Percentiles rank a stretch among this genome's conserved stretches.
Evolutionary conservation across 2,329 filamentous ascomycete species (phyloP).

Genomic region (Rosellinia necatrix): DNA sequence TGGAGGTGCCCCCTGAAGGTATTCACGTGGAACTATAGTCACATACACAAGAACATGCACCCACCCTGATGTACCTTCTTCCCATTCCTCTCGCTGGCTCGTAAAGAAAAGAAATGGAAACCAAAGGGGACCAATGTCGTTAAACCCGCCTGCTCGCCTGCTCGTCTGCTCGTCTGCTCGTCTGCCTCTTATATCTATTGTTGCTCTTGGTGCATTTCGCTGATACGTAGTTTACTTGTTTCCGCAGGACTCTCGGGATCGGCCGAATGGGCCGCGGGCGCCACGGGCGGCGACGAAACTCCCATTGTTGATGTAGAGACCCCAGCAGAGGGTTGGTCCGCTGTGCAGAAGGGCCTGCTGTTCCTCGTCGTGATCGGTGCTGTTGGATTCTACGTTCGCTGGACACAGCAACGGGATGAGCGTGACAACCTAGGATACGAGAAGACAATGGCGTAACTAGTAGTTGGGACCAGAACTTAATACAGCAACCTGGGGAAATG

Average conservation of each 20-base stretch:
- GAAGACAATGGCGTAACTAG: conserved; percentile 50
- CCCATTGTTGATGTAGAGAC: no score
- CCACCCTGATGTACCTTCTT: conserved; percentile 33
- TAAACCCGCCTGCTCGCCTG: no score
- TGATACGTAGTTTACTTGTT: conserved; percentile 28
- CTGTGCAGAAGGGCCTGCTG: conserved; percentile 56
- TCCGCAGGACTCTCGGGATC: conserved; percentile 43
- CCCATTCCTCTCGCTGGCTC: conserved; percentile 32
- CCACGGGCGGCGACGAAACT: conserved; percentile 33
- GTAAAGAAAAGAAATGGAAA: conserved; percentile 14
- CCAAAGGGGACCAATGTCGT: not conserved
- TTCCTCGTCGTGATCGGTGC: conserved; percentile 54
- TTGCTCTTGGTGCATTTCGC: conserved; percentile 41
- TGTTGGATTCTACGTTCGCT: conserved; percentile 51
- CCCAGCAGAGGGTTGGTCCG: conserved; percentile 48
- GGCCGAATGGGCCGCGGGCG: conserved; percentile 46
- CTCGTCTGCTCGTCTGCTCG: no score
- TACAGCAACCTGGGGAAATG: conserved; percentile 1
- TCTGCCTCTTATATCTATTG: conserved; percentile 41
- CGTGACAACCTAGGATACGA: conserved; percentile 45
- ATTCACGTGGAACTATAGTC: conserved; percentile 86
- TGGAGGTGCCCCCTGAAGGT: conserved; percentile 86
- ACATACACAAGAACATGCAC: conserved; percentile 36
- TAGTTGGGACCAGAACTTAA: conserved; percentile 35
- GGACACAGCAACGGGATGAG: conserved; percentile 43